These are phyloP conservation scores for Amanita rubescens DNA, from an alignment of 768 basidiomycete species.

Conservation along the genomic window DNA sequence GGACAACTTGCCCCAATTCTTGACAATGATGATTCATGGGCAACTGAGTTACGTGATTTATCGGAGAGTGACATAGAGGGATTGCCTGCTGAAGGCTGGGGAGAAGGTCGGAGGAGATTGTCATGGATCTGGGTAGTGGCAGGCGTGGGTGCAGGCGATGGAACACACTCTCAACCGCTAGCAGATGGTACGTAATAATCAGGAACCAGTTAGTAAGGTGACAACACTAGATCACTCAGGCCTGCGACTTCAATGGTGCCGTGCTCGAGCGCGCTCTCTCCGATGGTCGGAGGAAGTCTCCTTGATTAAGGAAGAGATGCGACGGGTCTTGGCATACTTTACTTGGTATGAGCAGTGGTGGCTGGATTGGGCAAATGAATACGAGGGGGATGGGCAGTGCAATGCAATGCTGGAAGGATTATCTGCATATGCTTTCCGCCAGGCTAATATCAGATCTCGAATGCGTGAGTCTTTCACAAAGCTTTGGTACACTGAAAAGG, in stretches of 20 bases:
- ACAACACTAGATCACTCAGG: too few species aligned
- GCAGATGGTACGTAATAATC: background rate
- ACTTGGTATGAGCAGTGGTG: background rate
- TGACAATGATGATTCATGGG: background rate
- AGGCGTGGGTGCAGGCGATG: background rate
- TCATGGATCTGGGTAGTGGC: background rate
- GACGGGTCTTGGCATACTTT: background rate
- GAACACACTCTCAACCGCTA: background rate
- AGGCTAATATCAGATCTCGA: background rate
- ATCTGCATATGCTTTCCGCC: background rate
- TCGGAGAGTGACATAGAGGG: background rate
- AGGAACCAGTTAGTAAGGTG: background rate
- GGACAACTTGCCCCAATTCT: background rate
- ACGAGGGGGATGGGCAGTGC: background rate
- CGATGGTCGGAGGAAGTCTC: too few species aligned
- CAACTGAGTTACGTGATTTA: background rate
- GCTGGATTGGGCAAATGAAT: background rate
- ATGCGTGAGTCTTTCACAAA: background rate
- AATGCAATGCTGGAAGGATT: background rate
- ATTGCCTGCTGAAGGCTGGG: background rate
- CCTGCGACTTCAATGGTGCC: background rate
- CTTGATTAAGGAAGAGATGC: too few species aligned
- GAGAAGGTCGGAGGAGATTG: background rate
- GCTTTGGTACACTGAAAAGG: background rate
- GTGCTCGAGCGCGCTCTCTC: background rate